A percentile compares a stretch with the other conserved stretches of the same genome.
These are phyloP conservation scores for Raddia guianensis DNA, from an alignment of 176 grass and related monocot genomes.

Conservation along the genomic window DNA sequence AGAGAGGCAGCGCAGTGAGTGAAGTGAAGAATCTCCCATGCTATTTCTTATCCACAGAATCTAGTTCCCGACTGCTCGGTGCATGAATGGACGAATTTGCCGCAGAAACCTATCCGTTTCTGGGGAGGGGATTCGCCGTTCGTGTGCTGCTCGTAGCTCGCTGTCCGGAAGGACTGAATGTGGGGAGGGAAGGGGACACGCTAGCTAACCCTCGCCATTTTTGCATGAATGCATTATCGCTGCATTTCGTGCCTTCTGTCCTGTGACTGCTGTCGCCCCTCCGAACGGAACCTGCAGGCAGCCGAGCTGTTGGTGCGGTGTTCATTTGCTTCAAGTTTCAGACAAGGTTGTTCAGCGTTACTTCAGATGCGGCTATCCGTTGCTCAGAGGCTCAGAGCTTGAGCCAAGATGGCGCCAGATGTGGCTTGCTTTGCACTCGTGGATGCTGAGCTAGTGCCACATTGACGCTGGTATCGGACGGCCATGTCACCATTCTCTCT, in stretches of 20 bases:
- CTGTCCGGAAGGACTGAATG: neutral
- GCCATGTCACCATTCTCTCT: too few relatives aligned
- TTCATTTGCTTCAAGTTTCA: conserved; percentile 36
- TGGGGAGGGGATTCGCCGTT: neutral
- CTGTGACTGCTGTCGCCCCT: neutral
- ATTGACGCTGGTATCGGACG: too few relatives aligned
- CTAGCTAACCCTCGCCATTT: neutral
- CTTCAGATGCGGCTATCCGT: too few relatives aligned
- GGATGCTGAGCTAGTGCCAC: too few relatives aligned
- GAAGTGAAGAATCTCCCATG: neutral
- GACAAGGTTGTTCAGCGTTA: conserved; percentile 27
- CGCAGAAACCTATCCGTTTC: neutral
- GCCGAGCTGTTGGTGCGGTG: neutral
- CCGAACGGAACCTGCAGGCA: conserved; percentile 8
- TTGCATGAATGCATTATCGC: neutral
- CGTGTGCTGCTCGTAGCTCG: neutral
- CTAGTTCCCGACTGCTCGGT: neutral
- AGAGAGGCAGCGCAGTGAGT: neutral
- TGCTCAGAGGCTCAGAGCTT: too few relatives aligned
- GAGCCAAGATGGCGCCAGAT: too few relatives aligned
- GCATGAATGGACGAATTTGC: neutral
- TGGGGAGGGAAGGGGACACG: neutral
- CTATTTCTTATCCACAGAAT: neutral
- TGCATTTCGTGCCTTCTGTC: conserved; percentile 3
- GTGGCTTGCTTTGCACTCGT: too few relatives aligned